phyloP scores from a whole-genome alignment of 2,329 filamentous ascomycete species.

The Pestalotiopsis sp. region DNA sequence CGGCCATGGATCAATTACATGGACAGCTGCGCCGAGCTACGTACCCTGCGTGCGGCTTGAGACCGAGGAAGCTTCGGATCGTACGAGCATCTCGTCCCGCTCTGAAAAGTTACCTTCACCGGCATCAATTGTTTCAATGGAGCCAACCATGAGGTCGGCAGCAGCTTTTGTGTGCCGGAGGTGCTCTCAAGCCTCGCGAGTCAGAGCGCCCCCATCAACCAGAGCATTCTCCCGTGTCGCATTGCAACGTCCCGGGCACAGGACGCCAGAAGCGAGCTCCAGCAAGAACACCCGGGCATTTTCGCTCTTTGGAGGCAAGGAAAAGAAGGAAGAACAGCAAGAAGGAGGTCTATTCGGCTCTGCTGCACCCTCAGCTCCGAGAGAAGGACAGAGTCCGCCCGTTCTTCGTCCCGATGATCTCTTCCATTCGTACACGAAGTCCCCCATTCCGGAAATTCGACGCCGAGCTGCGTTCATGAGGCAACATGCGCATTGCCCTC shows the following conservation, averaged over 20 bases:
- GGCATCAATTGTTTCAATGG: constrained; percentile 20
- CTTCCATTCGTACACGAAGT: constrained; percentile 89
- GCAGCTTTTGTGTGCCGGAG: constrained; percentile 28
- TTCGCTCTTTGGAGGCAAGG: constrained; percentile 26
- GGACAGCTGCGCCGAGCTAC: not conserved
- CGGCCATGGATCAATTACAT: not conserved
- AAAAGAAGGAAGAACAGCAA: constrained; percentile 19
- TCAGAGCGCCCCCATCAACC: not conserved
- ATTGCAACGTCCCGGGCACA: not conserved
- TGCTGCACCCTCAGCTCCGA: constrained; percentile 18
- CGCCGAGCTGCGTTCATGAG: constrained; percentile 87
- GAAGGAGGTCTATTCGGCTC: constrained; percentile 15
- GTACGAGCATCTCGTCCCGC: constrained; percentile 2
- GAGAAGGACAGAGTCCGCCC: constrained; percentile 20
- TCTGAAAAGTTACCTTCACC: not conserved
- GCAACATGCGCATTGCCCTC: constrained; percentile 90
- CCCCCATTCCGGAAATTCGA: constrained; percentile 85
- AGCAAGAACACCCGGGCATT: constrained; percentile 16
- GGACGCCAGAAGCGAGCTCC: constrained; percentile 5
- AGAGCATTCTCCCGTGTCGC: constrained; percentile 13
- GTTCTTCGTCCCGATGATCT: constrained; percentile 73
- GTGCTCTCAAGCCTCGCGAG: constrained; percentile 20
- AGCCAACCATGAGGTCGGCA: constrained; percentile 26
- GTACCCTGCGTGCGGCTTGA: not conserved
- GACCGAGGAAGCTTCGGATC: not conserved